Evolutionary conservation across 2,329 filamentous ascomycete species (phyloP), one percentile per base, ranked within the genome.

Genomic region (Hymenotorrendiella dingleyae): DNA sequence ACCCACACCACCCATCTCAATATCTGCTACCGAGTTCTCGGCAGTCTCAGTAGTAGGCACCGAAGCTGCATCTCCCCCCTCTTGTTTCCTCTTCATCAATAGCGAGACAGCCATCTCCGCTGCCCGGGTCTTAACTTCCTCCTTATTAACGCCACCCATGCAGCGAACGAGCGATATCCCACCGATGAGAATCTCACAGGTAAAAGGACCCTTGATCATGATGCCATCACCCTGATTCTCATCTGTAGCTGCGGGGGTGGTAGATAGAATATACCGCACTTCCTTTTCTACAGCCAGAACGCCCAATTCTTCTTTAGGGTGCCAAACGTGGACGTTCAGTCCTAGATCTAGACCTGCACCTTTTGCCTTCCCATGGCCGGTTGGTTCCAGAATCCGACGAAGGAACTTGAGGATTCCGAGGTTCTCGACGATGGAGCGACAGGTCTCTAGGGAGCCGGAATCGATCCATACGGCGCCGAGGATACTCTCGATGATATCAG

Each of bases 401-500:
- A 94, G 62, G 50, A 78, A 78, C 0, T 64, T 59, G 28, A 89
- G 50, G 4, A 96, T 68, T 0, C 87, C 87, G 3, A 88, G 65
- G 0, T 68, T 65, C 33, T 76, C 70, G 0, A 87, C 60, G 27
- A 96, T 71, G 0, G 40, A 56, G 37, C 73, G 67, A 54, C 87
- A 94, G 0, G 60, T 61, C 0, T 67, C 67, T 11, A 87, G 58
- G 1, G 74, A 71, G 0, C 84, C 84, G 0, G 73, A 85, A 61
- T 97, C 93, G 16, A 95, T 69, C 70, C 85, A 96, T 0, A 96
- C 72, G 0, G 89, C 90, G 0, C 86, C 91, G 0, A 97, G 63
- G 0, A 94, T 61, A 23, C 78, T 77, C 66, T 97, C 91, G 8
- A 96, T 70, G 6, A 96, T 66, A 61, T 96, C 90, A 0, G 84